phyloP scores from a whole-genome alignment of 2,329 filamentous ascomycete genomes.

The Trichoderma koningiopsis region DNA sequence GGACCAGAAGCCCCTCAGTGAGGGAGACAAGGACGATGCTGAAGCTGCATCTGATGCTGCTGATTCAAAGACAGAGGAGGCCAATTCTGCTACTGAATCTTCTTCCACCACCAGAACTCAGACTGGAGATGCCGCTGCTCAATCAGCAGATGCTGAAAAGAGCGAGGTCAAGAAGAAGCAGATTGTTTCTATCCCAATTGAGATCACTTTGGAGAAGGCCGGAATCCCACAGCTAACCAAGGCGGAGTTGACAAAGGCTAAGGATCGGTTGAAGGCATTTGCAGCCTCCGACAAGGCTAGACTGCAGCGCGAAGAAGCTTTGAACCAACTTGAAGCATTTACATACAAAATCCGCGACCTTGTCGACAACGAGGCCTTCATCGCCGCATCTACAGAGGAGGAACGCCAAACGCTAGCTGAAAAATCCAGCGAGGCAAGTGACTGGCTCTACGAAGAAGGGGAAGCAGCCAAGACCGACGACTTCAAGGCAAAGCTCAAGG shows the following conservation, averaged over 20 bases:
- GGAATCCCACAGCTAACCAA: conserved; percentile 55
- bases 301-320: conserved; percentile 75
- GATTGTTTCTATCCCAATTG: conserved; percentile 56
- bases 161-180: conserved; percentile 63
- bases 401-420: conserved; percentile 68
- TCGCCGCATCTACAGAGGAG: conserved; percentile 67
- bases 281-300: conserved; percentile 81
- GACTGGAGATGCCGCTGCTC: conserved; percentile 51
- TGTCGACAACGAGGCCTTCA: conserved; percentile 74
- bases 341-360: conserved; percentile 88
- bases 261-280: conserved; percentile 78
- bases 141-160: conserved; percentile 47
- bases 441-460: conserved; percentile 91
- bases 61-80: conserved; percentile 48
- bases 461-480: conserved; percentile 72
- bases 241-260: conserved; percentile 53
- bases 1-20: conserved; percentile 74
- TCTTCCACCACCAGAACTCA: conserved; percentile 38
- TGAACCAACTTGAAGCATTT: conserved; percentile 91
- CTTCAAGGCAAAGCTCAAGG: conserved; percentile 74
- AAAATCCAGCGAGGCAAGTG: conserved; percentile 69
- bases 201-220: conserved; percentile 51
- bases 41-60: conserved; percentile 39
- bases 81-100: conserved; percentile 35
- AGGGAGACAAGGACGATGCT: conserved; percentile 57